Percentiles rank a stretch among this genome's conserved stretches.
Conservation (phyloP, 1,139 yeast species). For the Waltiozyma sp. region DNA sequence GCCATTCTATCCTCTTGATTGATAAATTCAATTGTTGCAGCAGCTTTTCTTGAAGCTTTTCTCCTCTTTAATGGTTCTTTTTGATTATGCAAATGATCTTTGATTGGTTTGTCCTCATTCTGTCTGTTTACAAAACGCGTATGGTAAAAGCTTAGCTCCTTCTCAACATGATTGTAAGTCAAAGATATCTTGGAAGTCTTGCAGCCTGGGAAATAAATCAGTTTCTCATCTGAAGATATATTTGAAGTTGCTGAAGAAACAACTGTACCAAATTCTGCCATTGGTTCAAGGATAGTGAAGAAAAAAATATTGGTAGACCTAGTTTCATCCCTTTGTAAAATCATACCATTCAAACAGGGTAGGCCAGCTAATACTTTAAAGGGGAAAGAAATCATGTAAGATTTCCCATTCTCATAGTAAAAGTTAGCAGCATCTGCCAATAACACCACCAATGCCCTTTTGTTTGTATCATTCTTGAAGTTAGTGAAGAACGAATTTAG, state of each 20-base stretch:
- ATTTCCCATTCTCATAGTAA: conserved; percentile 47
- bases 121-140: conserved; percentile 24
- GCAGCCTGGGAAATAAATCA: conserved; percentile 38
- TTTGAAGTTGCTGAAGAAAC: conserved; percentile 63
- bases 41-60: conserved; percentile 10
- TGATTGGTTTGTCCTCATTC: background rate
- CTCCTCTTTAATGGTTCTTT: background rate
- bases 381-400: conserved; percentile 52
- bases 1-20: conserved; percentile 1
- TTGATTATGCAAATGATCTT: background rate
- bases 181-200: conserved; percentile 35
- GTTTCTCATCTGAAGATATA: conserved; percentile 45
- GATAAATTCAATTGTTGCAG: conserved; percentile 4
- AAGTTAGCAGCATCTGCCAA: conserved; percentile 41
- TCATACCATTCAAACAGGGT: conserved; percentile 53
- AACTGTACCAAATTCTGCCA: conserved; percentile 55
- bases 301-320: conserved; percentile 28
- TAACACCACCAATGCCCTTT: conserved; percentile 35
- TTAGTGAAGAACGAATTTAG: conserved; percentile 39
- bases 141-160: conserved; percentile 37
- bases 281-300: conserved; percentile 56
- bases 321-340: conserved; percentile 35
- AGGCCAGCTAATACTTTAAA: conserved; percentile 45
- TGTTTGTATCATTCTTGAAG: conserved; percentile 19
- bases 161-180: conserved; percentile 37